A percentile compares a stretch with the other conserved stretches of the same genome.
Conservation (phyloP, 306 rosid genomes). For the Elaeagnus macrophylla region DNA sequence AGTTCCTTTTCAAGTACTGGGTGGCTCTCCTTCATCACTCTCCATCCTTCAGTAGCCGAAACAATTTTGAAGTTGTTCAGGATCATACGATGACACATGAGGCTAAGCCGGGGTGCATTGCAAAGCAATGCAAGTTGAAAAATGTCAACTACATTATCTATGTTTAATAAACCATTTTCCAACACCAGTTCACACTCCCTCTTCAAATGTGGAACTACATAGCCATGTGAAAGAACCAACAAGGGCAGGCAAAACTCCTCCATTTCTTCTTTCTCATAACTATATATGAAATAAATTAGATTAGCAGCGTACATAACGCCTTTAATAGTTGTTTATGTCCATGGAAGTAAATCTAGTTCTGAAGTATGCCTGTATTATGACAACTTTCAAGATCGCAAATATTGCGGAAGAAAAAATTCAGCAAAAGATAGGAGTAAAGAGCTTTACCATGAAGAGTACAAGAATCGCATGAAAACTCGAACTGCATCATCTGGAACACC, state of each 20-base stretch:
- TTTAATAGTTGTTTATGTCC: no score
- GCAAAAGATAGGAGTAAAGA: neutral
- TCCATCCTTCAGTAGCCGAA: constrained; percentile 67
- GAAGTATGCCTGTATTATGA: no score
- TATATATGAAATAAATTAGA: constrained; percentile 14
- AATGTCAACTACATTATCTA: constrained; percentile 58
- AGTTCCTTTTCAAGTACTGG: constrained; percentile 61
- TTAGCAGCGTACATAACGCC: constrained; percentile 2
- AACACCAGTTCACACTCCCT: constrained; percentile 49
- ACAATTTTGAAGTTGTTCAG: constrained; percentile 46
- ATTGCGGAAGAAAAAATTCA: constrained; percentile 11
- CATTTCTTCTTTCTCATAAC: constrained; percentile 67
- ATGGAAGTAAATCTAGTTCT: no score
- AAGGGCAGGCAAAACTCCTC: constrained; percentile 49
- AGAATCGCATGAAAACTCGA: constrained; percentile 61
- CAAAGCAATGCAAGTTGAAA: constrained; percentile 79
- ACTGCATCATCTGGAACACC: constrained; percentile 76
- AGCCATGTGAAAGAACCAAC: constrained; percentile 72
- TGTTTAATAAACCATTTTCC: constrained; percentile 39
- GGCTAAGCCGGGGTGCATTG: constrained; percentile 73
- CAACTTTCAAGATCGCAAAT: no score
- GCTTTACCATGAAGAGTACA: constrained; percentile 67
- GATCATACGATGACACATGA: constrained; percentile 71
- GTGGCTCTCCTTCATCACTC: constrained; percentile 61
- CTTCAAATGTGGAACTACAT: constrained; percentile 67